Conservation (phyloP, 495 filamentous ascomycete species). For the Xeromyces bisporus region DNA sequence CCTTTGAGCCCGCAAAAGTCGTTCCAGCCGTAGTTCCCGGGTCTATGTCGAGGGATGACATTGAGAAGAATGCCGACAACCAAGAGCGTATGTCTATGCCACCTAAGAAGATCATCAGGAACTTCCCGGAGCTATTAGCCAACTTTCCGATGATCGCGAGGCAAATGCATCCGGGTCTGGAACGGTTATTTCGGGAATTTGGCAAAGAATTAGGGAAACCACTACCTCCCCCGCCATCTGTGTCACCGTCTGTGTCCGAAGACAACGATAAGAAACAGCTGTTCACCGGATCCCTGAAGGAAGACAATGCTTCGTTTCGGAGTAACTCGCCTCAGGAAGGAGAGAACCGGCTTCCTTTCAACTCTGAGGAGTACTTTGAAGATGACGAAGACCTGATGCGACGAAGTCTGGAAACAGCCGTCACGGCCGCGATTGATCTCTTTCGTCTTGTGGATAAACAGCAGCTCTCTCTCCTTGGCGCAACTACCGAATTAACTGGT, state of each 20-base stretch:
- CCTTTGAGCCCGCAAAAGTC: constrained; percentile 56
- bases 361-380: constrained; percentile 39
- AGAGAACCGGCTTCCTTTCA: constrained; percentile 26
- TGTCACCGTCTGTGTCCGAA: constrained; percentile 24
- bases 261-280: constrained; percentile 11
- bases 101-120: constrained; percentile 76
- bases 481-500: constrained; percentile 86
- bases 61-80: constrained; percentile 19
- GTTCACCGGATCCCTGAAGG: constrained; percentile 11
- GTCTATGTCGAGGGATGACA: constrained; percentile 15
- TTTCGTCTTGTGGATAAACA: constrained; percentile 94
- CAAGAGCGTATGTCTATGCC: constrained; percentile 24
- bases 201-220: constrained; percentile 70
- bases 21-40: constrained; percentile 40
- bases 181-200: constrained; percentile 83
- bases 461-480: constrained; percentile 77
- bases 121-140: constrained; percentile 78
- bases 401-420: constrained; percentile 70
- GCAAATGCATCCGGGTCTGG: constrained; percentile 88
- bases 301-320: constrained; percentile 20
- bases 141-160: constrained; percentile 92
- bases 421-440: constrained; percentile 84
- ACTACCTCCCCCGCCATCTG: constrained; percentile 58
- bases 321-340: constrained; percentile 19
- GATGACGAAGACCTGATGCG: constrained; percentile 83